These are phyloP conservation scores for Aspergillus mulundensis DNA, from an alignment of 495 filamentous ascomycete species.

Conservation along the genomic window DNA sequence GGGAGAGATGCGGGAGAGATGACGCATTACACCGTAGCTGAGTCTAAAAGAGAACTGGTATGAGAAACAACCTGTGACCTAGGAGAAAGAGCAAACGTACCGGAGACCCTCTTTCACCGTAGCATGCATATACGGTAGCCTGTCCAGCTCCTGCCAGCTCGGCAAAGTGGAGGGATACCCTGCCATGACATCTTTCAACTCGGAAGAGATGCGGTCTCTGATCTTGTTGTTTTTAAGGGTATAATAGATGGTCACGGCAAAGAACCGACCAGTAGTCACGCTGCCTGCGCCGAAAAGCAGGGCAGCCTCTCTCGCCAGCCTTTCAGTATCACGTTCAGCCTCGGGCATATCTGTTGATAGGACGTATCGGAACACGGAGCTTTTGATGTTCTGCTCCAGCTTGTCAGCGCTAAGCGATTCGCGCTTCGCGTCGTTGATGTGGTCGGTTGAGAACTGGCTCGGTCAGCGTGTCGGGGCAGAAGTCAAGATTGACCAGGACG, in stretches of 20 bases:
- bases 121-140: slow-evolving; percentile 4
- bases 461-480: too few relatives aligned
- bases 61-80: too few relatives aligned
- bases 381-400: neutral
- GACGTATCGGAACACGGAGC: slow-evolving; percentile 6
- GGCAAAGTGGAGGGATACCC: neutral
- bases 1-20: slow-evolving; percentile 2
- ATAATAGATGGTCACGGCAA: slow-evolving; percentile 3
- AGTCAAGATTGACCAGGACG: too few relatives aligned
- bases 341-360: slow-evolving; percentile 9
- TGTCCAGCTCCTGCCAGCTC: slow-evolving; percentile 6
- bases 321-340: neutral
- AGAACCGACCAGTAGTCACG: neutral
- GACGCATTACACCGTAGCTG: slow-evolving; percentile 2
- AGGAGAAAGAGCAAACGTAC: slow-evolving; percentile 1
- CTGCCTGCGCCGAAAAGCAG: neutral
- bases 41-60: too few relatives aligned
- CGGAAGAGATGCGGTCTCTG: neutral
- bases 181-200: slow-evolving; percentile 7
- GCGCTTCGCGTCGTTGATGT: neutral
- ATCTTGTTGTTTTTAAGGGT: neutral
- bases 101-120: slow-evolving; percentile 6
- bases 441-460: neutral
- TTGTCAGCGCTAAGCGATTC: neutral
- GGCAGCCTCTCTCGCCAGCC: neutral